phyloP scores from a whole-genome alignment of 352 stramenopile genomes.

The Globisporangium heterothallicum region DNA sequence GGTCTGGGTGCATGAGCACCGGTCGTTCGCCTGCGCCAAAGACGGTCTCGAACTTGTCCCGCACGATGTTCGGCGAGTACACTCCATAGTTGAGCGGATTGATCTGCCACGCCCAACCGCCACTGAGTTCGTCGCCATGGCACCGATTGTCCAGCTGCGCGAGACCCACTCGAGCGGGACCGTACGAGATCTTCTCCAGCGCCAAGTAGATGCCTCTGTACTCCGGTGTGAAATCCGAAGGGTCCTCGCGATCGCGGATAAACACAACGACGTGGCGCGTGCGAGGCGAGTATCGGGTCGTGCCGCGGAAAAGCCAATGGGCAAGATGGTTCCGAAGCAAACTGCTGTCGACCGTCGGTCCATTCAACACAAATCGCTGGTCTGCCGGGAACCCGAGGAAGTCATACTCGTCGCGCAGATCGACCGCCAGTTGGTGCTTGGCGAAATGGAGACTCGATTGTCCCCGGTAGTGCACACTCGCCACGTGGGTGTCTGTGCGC shows the following conservation, averaged over 20 bases:
- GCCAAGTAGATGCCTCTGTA: constrained; percentile 71
- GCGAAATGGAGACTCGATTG: constrained; percentile 70
- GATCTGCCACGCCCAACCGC: constrained; percentile 78
- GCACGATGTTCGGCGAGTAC: constrained; percentile 45
- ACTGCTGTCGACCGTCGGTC: constrained; percentile 62
- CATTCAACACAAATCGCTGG: constrained; percentile 68
- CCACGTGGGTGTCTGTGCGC: neutral
- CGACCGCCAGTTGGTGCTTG: constrained; percentile 77
- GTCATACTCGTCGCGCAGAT: constrained; percentile 33
- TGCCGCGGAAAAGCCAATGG: constrained; percentile 72
- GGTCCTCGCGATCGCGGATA: constrained; percentile 32
- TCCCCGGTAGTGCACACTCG: constrained; percentile 52
- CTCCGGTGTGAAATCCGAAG: constrained; percentile 18
- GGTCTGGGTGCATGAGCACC: constrained; percentile 39
- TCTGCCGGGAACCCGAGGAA: constrained; percentile 65
- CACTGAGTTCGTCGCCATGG: constrained; percentile 36
- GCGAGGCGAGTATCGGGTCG: constrained; percentile 64
- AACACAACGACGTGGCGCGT: constrained; percentile 64
- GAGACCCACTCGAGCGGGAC: constrained; percentile 56
- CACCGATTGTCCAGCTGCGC: constrained; percentile 45
- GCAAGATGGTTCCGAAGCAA: constrained; percentile 76
- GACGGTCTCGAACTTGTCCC: constrained; percentile 45
- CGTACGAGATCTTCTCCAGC: constrained; percentile 72
- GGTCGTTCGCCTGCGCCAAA: constrained; percentile 53
- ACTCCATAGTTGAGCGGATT: constrained; percentile 49